These are phyloP conservation scores for Teratosphaeria zuluensis DNA, from an alignment of 2,329 filamentous ascomycete genomes.

Conservation along the genomic window DNA sequence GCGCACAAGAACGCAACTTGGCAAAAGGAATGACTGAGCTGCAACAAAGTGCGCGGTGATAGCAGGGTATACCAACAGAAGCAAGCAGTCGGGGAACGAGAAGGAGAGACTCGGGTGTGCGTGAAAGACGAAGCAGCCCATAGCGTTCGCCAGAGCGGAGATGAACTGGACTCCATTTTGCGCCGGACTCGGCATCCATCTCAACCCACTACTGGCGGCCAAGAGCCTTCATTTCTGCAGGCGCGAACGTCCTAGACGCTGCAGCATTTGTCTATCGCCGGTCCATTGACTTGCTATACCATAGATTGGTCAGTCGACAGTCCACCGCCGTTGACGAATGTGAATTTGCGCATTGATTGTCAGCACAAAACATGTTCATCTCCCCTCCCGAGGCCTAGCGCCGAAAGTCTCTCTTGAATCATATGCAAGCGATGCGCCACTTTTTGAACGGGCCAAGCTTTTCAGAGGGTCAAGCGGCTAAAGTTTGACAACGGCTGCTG, in stretches of 20 bases:
- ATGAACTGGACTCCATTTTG: background rate
- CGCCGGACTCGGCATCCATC: background rate
- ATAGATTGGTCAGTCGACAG: background rate
- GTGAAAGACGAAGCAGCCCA: background rate
- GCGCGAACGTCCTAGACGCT: background rate
- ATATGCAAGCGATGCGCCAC: background rate
- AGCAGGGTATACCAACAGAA: background rate
- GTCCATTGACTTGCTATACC: background rate
- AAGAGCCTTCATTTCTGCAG: background rate
- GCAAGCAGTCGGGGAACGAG: background rate
- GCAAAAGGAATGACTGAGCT: conserved; percentile 5
- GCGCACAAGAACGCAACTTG: background rate
- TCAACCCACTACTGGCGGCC: background rate
- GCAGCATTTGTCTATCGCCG: background rate
- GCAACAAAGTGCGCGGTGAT: background rate
- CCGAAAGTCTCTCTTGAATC: background rate
- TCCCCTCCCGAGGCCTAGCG: background rate
- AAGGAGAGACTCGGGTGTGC: conserved; percentile 5
- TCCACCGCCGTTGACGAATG: background rate
- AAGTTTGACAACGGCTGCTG: background rate
- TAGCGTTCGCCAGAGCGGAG: background rate
- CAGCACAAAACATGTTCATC: background rate
- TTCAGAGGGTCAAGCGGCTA: background rate
- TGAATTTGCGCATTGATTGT: background rate
- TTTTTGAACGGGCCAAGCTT: background rate